These are phyloP conservation scores for Fusarium sp. DNA, from an alignment of 2,329 filamentous ascomycete genomes.

Conservation along the genomic window DNA sequence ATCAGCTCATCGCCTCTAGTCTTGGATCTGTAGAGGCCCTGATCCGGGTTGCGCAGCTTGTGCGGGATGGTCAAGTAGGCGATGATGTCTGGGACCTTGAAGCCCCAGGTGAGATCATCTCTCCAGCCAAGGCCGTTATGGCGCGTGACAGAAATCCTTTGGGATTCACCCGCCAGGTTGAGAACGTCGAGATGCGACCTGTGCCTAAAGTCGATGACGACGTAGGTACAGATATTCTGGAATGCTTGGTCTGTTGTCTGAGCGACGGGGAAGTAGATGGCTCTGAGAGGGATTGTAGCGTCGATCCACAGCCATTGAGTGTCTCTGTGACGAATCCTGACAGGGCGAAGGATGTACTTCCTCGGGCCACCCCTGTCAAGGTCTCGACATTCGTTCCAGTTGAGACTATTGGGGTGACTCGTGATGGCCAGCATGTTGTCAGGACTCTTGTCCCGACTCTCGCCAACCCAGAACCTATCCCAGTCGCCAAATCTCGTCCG, in stretches of 20 bases:
- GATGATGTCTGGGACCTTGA: slow-evolving; percentile 4
- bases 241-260: slow-evolving; percentile 2
- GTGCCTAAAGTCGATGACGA: slow-evolving; percentile 19
- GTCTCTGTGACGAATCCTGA: fast-evolving
- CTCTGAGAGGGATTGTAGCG: slow-evolving; percentile 5
- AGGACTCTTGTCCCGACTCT: not conserved
- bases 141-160: fast-evolving
- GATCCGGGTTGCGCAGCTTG: slow-evolving; percentile 11
- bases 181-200: fast-evolving
- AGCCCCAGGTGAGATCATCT: not conserved
- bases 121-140: slow-evolving; percentile 1
- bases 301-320: slow-evolving; percentile 23
- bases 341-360: slow-evolving; percentile 19
- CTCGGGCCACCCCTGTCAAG: not conserved
- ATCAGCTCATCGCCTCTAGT: not conserved
- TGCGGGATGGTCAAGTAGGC: slow-evolving; percentile 11
- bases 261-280: slow-evolving; percentile 5
- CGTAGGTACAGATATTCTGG: slow-evolving; percentile 2
- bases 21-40: not conserved
- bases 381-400: slow-evolving; percentile 20
- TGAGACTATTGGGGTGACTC: slow-evolving; percentile 9
- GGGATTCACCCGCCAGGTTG: fast-evolving
- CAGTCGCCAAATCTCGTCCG: not conserved
- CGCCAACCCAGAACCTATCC: slow-evolving; percentile 9
- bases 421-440: not conserved